Conservation (phyloP, 2,329 filamentous ascomycete genomes). For the Xylogone sp. region DNA sequence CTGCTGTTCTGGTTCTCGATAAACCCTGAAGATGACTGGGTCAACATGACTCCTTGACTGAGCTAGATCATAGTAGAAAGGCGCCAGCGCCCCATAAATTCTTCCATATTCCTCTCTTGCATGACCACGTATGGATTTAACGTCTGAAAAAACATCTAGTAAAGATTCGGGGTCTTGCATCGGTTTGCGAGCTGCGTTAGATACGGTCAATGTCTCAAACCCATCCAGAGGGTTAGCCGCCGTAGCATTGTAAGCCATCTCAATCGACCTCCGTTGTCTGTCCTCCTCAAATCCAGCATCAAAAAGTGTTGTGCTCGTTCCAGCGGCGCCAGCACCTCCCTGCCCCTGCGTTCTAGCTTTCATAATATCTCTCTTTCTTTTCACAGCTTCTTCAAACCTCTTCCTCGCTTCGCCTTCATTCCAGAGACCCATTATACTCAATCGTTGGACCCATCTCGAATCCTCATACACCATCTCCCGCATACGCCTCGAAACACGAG, state of each 20-base stretch:
- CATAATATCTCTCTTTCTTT: constrained; percentile 56
- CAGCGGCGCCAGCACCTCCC: constrained; percentile 21
- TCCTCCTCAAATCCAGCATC: constrained; percentile 69
- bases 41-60: constrained; percentile 71
- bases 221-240: constrained; percentile 54
- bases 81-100: constrained; percentile 81
- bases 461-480: constrained; percentile 99
- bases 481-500: constrained; percentile 78
- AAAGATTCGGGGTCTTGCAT: constrained; percentile 59
- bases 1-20: constrained; percentile 84
- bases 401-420: constrained; percentile 81
- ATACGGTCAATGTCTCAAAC: constrained; percentile 56
- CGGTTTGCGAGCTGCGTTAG: constrained; percentile 25
- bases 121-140: constrained; percentile 75
- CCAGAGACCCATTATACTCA: constrained; percentile 89
- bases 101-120: constrained; percentile 89
- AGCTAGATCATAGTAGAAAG: constrained; percentile 82
- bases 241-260: constrained; percentile 18
- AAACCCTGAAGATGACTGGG: constrained; percentile 80
- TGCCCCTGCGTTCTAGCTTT: constrained; percentile 32
- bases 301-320: constrained; percentile 61
- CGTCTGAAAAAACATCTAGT: constrained; percentile 65
- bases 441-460: constrained; percentile 83
- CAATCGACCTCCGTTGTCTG: constrained; percentile 38
- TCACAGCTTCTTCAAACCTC: constrained; percentile 70